A percentile compares a stretch with the other conserved stretches of the same genome.
phyloP scores from a whole-genome alignment of 148 eudicot species.

The Chenopodium formosanum region DNA sequence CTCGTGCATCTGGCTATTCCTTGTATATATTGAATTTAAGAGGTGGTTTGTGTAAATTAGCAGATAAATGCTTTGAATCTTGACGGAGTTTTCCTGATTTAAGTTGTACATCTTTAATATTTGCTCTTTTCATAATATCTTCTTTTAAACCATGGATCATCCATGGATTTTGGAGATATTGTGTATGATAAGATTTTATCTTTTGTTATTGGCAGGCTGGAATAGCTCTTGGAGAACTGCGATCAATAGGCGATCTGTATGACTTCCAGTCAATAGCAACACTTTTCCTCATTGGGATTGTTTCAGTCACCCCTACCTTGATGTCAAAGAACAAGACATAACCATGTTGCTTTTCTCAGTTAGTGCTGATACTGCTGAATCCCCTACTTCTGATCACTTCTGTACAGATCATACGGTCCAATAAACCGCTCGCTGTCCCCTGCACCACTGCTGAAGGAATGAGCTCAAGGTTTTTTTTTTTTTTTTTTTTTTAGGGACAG shows the following conservation, averaged over 20 bases:
- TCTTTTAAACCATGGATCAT: neutral
- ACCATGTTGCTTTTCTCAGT: neutral
- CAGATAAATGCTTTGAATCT: neutral
- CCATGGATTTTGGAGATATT: neutral
- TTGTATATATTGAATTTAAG: too few relatives aligned
- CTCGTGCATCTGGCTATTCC: neutral
- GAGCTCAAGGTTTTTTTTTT: neutral
- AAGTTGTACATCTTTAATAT: neutral
- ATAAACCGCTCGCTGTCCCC: conserved; percentile 3
- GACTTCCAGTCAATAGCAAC: conserved; percentile 83
- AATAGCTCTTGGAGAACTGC: conserved; percentile 84
- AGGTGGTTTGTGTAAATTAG: neutral
- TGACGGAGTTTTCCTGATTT: neutral
- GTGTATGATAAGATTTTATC: neutral
- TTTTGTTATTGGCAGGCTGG: conserved; percentile 60
- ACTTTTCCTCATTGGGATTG: conserved; percentile 80
- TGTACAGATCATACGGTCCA: conserved; percentile 35
- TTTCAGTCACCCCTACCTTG: conserved; percentile 74
- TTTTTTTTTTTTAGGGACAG: neutral
- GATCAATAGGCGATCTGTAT: conserved; percentile 77
- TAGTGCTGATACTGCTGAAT: neutral
- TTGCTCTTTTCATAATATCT: neutral
- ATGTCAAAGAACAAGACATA: conserved; percentile 51
- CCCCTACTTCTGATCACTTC: conserved; percentile 6
- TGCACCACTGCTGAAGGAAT: neutral